Evolutionary conservation across 106 monocot genomes (phyloP), one percentile per base, ranked within the genome.

Genomic region (Platanthera guangdongensis): DNA sequence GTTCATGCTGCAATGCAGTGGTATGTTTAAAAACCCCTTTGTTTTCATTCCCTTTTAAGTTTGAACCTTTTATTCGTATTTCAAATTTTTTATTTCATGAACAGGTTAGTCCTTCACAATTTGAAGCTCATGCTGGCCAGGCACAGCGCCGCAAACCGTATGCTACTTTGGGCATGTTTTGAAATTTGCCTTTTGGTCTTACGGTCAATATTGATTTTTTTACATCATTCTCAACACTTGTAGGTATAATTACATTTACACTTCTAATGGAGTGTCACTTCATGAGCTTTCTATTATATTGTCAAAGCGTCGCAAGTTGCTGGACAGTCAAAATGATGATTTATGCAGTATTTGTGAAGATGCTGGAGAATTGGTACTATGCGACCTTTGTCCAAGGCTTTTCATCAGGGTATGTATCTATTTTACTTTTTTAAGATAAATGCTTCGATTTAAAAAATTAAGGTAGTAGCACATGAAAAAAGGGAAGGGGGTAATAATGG

Each of bases 121-220:
- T 99, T 87, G 99, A 99, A 88, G 90, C 99, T 82, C 99, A 99
- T 90, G 99, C 99, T 80, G 99, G 99, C 72, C 88, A 82, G 57
- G 83, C 94, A 63, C 72, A 86, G 74, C 75, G 99, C 7, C 87
- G 90, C 51, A 99, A 99, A 87, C 99, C 99, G 94, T 99, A 69
- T 83, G 92, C 83, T 77, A 47, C 46, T 68, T 49, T 51, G 52
- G 52, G 12, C 45, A 39, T 51, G 25, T 80, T 51, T 16, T 51
- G 54, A 15, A 9, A 51, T 64, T 47, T 57, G 30, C 30, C 71
- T 72, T 46, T 47, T 45, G 18, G 18, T 51, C 15, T 4, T 30
- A 19, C 68, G 52, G 69, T 4, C 12, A 30, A 15, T 49, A 15
- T 53, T 72, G 47, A 59, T 7, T 50, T 83, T 8, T 73, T 16